These are phyloP conservation scores for Rhodotorula sp. DNA, from an alignment of 1,284 basidiomycete genomes.

Conservation along the genomic window DNA sequence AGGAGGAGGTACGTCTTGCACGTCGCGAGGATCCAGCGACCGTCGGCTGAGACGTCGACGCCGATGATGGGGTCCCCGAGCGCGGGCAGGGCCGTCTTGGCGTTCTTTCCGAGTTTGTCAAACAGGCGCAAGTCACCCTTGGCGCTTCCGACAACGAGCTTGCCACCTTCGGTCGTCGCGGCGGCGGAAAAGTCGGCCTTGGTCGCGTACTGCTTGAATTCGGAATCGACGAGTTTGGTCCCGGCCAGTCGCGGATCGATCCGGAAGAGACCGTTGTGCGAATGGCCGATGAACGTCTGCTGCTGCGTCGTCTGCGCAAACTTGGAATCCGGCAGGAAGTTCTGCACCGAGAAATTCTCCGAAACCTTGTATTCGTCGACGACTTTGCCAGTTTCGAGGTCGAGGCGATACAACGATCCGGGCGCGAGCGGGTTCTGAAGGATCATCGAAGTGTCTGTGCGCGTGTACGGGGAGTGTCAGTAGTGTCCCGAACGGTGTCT, in stretches of 20 bases:
- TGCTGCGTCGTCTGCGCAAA: slow-evolving; percentile 90
- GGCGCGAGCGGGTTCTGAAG: slow-evolving; percentile 80
- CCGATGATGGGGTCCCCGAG: slow-evolving; percentile 93
- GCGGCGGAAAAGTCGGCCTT: slow-evolving; percentile 96
- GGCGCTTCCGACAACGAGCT: slow-evolving; percentile 88
- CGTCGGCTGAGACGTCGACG: slow-evolving; percentile 85
- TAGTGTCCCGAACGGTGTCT: too few relatives aligned
- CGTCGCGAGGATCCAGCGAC: slow-evolving; percentile 93
- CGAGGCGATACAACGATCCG: slow-evolving; percentile 87
- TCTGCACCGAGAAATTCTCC: slow-evolving; percentile 77
- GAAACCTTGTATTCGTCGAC: slow-evolving; percentile 99
- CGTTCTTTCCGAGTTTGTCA: slow-evolving; percentile 95
- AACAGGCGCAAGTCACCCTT: slow-evolving; percentile 97
- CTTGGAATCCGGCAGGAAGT: slow-evolving; percentile 90
- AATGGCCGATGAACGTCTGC: slow-evolving; percentile 88
- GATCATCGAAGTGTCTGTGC: slow-evolving; percentile 82
- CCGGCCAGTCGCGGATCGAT: slow-evolving; percentile 91
- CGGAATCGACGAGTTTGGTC: slow-evolving; percentile 86
- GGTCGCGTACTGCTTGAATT: slow-evolving; percentile 93
- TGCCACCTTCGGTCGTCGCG: slow-evolving; percentile 79
- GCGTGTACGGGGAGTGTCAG: background rate
- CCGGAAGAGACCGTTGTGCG: slow-evolving; percentile 92
- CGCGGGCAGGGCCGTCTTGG: slow-evolving; percentile 96
- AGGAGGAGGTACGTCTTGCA: slow-evolving; percentile 92
- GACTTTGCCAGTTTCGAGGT: slow-evolving; percentile 92